Conservation (phyloP, 495 filamentous ascomycete species). For the Hypoxylon fragiforme region DNA sequence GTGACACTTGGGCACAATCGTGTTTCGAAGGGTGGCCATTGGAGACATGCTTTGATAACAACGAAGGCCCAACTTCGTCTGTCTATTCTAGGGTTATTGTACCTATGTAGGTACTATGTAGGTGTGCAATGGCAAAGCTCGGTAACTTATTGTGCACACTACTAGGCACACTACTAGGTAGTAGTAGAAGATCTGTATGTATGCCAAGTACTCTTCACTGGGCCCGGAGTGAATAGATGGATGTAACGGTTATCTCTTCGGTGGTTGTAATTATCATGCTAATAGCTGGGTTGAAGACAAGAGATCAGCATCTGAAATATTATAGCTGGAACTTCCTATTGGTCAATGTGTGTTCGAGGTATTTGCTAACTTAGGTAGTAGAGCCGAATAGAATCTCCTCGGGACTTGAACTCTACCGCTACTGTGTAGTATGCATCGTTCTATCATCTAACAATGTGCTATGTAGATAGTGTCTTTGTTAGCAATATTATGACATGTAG, state of each 20-base stretch:
- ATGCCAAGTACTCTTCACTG: slow-evolving; percentile 5
- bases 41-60: too few species aligned
- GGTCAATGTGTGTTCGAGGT: slow-evolving; percentile 12
- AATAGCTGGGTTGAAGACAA: slow-evolving; percentile 10
- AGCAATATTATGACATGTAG: too few species aligned
- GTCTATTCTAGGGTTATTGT: too few species aligned
- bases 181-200: slow-evolving; percentile 22
- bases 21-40: slow-evolving; percentile 16
- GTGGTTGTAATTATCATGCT: background rate
- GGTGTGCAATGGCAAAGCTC: too few species aligned
- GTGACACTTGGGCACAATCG: slow-evolving; percentile 21
- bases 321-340: slow-evolving; percentile 14
- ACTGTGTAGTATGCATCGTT: too few species aligned
- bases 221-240: background rate
- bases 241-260: background rate
- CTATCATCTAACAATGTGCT: too few species aligned
- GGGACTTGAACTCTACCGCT: slow-evolving; percentile 18
- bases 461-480: too few species aligned
- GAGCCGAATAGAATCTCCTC: slow-evolving; percentile 8
- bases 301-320: slow-evolving; percentile 9
- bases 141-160: too few species aligned
- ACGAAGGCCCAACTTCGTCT: too few species aligned
- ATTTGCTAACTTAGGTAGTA: slow-evolving; percentile 12
- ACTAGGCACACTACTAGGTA: too few species aligned
- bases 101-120: too few species aligned